These are phyloP conservation scores for Alternaria arborescens DNA, from an alignment of 2,329 filamentous ascomycete genomes.

Conservation along the genomic window DNA sequence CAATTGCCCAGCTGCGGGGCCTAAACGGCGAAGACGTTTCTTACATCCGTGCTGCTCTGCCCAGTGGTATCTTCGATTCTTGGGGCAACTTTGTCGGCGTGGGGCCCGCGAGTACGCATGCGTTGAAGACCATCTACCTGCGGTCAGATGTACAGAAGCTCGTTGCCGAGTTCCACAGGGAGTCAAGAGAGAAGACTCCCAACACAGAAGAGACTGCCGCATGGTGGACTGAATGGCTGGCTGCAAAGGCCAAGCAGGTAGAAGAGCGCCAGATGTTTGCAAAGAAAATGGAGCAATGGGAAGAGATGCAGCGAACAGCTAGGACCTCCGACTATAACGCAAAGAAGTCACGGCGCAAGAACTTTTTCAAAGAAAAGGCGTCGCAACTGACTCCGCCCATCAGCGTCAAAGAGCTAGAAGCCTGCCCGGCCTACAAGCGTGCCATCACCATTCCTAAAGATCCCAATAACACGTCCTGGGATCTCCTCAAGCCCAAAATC, in stretches of 20 bases:
- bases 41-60: conserved; percentile 41
- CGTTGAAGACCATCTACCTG: conserved; percentile 46
- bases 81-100: conserved; percentile 52
- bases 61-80: conserved; percentile 48
- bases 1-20: conserved; percentile 36
- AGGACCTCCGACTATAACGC: conserved; percentile 42
- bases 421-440: conserved; percentile 51
- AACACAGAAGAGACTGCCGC: conserved; percentile 33
- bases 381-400: conserved; percentile 50
- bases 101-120: conserved; percentile 46
- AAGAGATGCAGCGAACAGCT: conserved; percentile 41
- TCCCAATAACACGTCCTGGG: conserved; percentile 48
- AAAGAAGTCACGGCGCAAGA: conserved; percentile 46
- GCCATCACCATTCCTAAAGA: conserved; percentile 52
- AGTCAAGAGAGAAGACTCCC: conserved; percentile 24
- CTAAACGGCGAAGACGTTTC: conserved; percentile 38
- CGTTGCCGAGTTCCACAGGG: conserved; percentile 33
- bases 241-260: conserved; percentile 34
- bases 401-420: conserved; percentile 42
- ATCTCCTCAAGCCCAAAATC: conserved; percentile 48
- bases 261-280: conserved; percentile 46
- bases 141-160: conserved; percentile 41
- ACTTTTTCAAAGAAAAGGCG: conserved; percentile 51
- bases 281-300: conserved; percentile 50
- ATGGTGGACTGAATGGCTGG: conserved; percentile 34